These are phyloP conservation scores for Saussurea involucrata DNA, from an alignment of 129 eudicot species.

Conservation along the genomic window DNA sequence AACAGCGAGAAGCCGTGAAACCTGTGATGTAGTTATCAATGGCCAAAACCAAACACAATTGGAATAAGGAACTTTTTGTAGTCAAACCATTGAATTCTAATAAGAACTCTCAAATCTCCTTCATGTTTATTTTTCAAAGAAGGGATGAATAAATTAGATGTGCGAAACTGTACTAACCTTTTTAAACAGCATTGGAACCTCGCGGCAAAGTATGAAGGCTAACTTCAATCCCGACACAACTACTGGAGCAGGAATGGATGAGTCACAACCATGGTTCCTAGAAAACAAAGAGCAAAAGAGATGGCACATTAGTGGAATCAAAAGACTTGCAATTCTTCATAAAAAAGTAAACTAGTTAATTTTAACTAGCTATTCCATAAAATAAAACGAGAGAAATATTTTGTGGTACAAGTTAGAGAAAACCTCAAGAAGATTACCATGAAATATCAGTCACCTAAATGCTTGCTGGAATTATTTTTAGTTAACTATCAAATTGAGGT, in stretches of 20 bases:
- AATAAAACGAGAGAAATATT: background rate
- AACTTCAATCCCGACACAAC: slow-evolving; percentile 54
- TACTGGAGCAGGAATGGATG: slow-evolving; percentile 35
- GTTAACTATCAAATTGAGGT: background rate
- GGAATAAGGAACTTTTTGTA: background rate
- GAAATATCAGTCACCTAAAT: background rate
- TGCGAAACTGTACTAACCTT: slow-evolving; percentile 45
- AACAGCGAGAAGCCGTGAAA: slow-evolving; percentile 75
- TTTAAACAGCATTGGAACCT: slow-evolving; percentile 68
- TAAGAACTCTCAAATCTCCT: background rate
- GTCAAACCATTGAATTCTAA: slow-evolving; percentile 11
- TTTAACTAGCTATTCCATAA: background rate
- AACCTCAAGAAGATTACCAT: background rate
- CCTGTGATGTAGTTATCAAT: slow-evolving; percentile 42
- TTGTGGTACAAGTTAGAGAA: background rate
- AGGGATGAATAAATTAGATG: background rate
- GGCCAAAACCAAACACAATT: background rate
- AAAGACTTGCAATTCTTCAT: background rate
- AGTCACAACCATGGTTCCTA: slow-evolving; percentile 43
- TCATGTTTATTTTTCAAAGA: background rate
- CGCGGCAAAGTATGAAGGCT: slow-evolving; percentile 65
- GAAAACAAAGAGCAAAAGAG: slow-evolving; percentile 18
- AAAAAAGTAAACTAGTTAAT: background rate
- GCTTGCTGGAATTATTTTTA: background rate
- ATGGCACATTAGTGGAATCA: slow-evolving; percentile 14